phyloP scores from a whole-genome alignment of 116 monocot genomes.

The Dioscorea cayenensis region DNA sequence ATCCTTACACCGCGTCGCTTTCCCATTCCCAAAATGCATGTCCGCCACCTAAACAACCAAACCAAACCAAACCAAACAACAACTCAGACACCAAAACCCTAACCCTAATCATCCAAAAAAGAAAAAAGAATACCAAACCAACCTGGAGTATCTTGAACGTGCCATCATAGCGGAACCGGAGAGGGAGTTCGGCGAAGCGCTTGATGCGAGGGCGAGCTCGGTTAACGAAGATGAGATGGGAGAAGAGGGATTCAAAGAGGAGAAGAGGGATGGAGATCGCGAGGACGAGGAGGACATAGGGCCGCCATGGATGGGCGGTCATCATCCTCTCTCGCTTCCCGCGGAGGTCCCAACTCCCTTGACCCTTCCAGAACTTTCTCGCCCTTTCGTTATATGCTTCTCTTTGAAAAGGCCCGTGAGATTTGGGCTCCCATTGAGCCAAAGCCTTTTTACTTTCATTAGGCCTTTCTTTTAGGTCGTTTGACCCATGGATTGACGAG shows the following conservation, averaged over 20 bases:
- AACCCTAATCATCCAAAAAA: background rate
- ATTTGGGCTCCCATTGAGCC: no score
- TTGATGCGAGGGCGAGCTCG: conserved; percentile 30
- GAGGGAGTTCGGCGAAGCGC: conserved; percentile 51
- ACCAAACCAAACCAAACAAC: conserved; percentile 24
- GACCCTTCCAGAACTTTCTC: no score
- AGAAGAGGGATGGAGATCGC: background rate
- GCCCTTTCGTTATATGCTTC: no score
- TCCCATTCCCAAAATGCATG: conserved; percentile 69
- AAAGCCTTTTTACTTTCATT: no score
- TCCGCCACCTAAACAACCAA: conserved; percentile 31
- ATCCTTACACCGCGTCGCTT: conserved; percentile 56
- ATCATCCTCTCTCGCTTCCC: conserved; percentile 3
- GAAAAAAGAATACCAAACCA: background rate
- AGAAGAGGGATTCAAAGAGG: conserved; percentile 1
- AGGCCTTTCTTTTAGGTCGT: no score
- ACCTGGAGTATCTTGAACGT: conserved; percentile 92
- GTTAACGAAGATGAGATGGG: background rate
- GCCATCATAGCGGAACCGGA: conserved; percentile 83
- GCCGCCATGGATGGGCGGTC: background rate
- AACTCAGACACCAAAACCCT: background rate
- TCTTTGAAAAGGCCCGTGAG: no score
- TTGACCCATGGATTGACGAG: no score
- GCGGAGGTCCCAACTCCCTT: background rate
- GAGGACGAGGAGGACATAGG: background rate